These are phyloP conservation scores for Murraya koenigii DNA, from an alignment of 345 rosid genomes.

Conservation along the genomic window DNA sequence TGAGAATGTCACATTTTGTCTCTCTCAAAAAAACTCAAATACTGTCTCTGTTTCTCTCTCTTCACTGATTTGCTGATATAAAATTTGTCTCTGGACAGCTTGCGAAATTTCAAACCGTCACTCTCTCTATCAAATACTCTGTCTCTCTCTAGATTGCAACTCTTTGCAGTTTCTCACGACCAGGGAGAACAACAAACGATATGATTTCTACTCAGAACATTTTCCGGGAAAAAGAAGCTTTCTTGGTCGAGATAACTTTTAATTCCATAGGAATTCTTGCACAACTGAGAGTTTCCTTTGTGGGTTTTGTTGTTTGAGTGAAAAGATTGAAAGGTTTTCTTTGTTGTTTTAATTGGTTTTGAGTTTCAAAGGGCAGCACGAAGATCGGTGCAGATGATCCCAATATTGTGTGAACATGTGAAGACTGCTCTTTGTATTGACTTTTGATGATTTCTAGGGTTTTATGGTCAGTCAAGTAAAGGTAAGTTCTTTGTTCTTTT, in stretches of 20 bases:
- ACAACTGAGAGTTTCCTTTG: slow-evolving; percentile 24
- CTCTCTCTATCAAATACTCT: not conserved
- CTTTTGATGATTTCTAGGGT: slow-evolving; percentile 31
- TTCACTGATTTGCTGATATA: slow-evolving; percentile 12
- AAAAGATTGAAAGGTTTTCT: slow-evolving; percentile 25
- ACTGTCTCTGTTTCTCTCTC: slow-evolving; percentile 11
- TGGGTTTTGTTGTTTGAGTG: slow-evolving; percentile 34
- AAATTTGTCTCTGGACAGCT: slow-evolving; percentile 29
- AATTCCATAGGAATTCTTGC: slow-evolving; percentile 31
- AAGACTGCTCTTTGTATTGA: slow-evolving; percentile 10
- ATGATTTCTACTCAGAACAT: not conserved
- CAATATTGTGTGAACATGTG: slow-evolving; percentile 15
- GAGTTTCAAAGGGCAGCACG: not conserved
- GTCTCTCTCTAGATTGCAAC: slow-evolving; percentile 1
- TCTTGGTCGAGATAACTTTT: slow-evolving; percentile 15
- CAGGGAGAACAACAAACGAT: not conserved
- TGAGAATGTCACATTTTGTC: not conserved
- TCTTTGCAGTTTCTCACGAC: slow-evolving; percentile 1
- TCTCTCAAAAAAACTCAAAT: slow-evolving; percentile 2
- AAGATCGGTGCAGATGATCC: slow-evolving; percentile 33
- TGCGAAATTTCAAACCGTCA: slow-evolving; percentile 20
- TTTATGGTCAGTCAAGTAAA: slow-evolving; percentile 14
- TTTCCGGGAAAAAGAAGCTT: not conserved
- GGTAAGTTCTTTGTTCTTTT: slow-evolving; percentile 10
- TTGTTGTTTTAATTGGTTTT: not conserved